phyloP scores from a whole-genome alignment of 2,329 filamentous ascomycete genomes.

The Colletotrichum higginsianum region DNA sequence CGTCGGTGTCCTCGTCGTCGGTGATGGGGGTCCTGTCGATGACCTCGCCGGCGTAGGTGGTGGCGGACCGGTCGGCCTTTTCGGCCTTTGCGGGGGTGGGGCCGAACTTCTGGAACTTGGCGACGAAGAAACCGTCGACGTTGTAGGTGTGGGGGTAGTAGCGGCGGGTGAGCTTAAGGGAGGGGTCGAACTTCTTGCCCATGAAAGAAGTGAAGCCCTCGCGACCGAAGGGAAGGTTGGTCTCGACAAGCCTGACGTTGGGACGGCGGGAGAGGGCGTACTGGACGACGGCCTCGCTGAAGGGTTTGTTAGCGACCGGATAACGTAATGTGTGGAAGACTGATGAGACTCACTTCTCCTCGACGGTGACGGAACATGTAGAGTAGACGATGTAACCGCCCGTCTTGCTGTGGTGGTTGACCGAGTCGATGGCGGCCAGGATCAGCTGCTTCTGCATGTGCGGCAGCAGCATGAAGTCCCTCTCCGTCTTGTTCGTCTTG shows the following conservation, averaged over 20 bases:
- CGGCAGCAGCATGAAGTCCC: slow-evolving; percentile 91
- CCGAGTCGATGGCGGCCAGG: slow-evolving; percentile 93
- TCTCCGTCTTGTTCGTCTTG: slow-evolving; percentile 98
- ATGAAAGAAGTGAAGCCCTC: slow-evolving; percentile 93
- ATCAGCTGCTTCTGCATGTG: slow-evolving; percentile 96
- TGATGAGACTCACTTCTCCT: slow-evolving; percentile 70
- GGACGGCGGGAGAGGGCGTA: slow-evolving; percentile 93
- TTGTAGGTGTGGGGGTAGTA: slow-evolving; percentile 95
- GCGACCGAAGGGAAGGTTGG: slow-evolving; percentile 89
- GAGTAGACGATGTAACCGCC: slow-evolving; percentile 98
- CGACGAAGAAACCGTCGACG: slow-evolving; percentile 98
- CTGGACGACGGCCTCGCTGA: slow-evolving; percentile 90
- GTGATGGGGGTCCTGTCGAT: slow-evolving; percentile 80
- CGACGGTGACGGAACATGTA: slow-evolving; percentile 93
- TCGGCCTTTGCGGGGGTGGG: slow-evolving; percentile 74
- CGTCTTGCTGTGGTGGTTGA: slow-evolving; percentile 91
- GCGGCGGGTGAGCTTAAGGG: slow-evolving; percentile 84
- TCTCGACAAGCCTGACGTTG: slow-evolving; percentile 94
- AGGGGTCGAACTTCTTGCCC: slow-evolving; percentile 91
- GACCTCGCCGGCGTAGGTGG: slow-evolving; percentile 58
- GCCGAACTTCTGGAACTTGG: slow-evolving; percentile 94
- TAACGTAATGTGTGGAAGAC: no score
- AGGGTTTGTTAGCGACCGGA: slow-evolving; percentile 27
- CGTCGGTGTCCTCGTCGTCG: slow-evolving; percentile 58
- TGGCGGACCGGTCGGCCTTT: slow-evolving; percentile 45